Base-by-base conservation (phyloP, 2,329 filamentous ascomycete species). In the Monilinia fructigena region DNA sequence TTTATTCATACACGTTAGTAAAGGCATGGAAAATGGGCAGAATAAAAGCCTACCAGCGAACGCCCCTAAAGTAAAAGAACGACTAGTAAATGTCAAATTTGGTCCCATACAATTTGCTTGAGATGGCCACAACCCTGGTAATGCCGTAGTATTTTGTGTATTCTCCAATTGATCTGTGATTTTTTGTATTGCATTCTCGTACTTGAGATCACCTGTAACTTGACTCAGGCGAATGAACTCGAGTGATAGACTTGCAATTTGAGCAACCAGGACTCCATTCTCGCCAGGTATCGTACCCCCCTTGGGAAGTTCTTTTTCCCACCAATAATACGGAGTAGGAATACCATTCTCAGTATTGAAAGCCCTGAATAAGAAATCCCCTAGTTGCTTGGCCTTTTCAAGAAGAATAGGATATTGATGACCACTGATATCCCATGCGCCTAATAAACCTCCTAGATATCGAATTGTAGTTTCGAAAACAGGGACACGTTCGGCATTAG, bases 331-430 rank as follows among this genome's bases (percentile, higher is more conserved):
- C n/a, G 91, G 91, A 72, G 86, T 85, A 0, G 92, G 91, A 14
- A 95, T 80, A n/a, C 91, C 91, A 20, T 83, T 87, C 0, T 86
- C 81, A 0, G 91, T 93, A 71, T 91, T 79, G 73, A 95, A 96
- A 2, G 89, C 89, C 61, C 89, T 87, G 66, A 86, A 89, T 63
- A 96, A 81, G 28, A 85, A 83, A 73, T 93, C 86, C 1, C 88
- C 91, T 4, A 96, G 82, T 5, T 79, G 83, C 69, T 82, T 79
- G 1, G 91, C 86, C 77, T 95, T 90, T 3, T 76, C 74, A 14
- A 94, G 80, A 0, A 95, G 81, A 1, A 78, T 78, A 38, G 81
- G 69, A 11, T 80, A 78, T n/a, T 86, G 80, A 0, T 89, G 87
- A 0, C 89, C 89, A 45, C 69, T 70, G 58, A 96, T 81, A 74